phyloP scores from a whole-genome alignment of 2,329 filamentous ascomycete genomes.

The Alternaria panax region DNA sequence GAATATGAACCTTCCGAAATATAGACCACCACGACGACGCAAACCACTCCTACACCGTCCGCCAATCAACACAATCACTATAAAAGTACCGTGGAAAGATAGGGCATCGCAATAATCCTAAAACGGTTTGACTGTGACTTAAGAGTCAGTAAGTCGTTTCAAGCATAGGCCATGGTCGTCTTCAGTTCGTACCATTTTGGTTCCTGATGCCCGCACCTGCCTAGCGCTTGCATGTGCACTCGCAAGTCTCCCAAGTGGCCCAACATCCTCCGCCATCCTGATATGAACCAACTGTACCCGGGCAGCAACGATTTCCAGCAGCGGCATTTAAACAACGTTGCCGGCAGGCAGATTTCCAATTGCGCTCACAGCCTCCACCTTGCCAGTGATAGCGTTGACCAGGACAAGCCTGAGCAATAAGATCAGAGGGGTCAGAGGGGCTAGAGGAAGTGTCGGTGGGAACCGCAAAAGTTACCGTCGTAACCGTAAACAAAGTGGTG shows the following conservation, averaged over 20 bases:
- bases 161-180: background rate
- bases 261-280: background rate
- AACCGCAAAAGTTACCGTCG: background rate
- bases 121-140: background rate
- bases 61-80: background rate
- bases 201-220: background rate
- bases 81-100: background rate
- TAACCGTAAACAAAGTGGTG: background rate
- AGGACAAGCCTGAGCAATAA: background rate
- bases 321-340: background rate
- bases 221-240: background rate
- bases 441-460: background rate
- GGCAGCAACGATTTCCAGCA: background rate
- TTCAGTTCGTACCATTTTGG: background rate
- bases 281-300: background rate
- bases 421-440: too few relatives aligned
- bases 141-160: background rate
- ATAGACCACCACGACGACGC: background rate
- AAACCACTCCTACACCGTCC: background rate
- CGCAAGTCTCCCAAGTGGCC: background rate
- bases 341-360: background rate
- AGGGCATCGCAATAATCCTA: background rate
- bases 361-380: background rate
- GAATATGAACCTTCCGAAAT: background rate
- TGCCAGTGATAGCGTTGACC: background rate